Conservation (phyloP, 768 basidiomycete species). For the Pulveroboletus frians region DNA sequence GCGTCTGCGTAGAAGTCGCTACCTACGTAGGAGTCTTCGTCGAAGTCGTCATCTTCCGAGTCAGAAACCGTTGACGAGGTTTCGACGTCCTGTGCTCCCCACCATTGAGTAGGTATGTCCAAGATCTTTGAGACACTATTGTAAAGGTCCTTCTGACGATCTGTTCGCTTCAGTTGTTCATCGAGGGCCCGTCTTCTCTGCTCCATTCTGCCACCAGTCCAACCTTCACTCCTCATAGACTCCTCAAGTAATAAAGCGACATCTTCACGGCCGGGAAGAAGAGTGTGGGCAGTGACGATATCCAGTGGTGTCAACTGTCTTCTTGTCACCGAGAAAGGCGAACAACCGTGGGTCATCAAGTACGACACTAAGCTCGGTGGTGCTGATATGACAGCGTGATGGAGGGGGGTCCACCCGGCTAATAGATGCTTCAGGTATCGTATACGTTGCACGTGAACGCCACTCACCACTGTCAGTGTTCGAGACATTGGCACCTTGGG, state of each 20-base stretch:
- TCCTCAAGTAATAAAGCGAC: constrained; percentile 84
- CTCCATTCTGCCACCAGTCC: constrained; percentile 74
- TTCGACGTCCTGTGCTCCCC: constrained; percentile 48
- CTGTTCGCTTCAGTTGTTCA: constrained; percentile 48
- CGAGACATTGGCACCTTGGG: constrained; percentile 68
- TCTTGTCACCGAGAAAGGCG: constrained; percentile 69
- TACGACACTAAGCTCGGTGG: constrained; percentile 90
- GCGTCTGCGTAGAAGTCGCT: neutral
- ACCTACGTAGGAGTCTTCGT: constrained; percentile 47
- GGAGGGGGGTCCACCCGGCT: constrained; percentile 96
- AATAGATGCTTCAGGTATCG: constrained; percentile 7
- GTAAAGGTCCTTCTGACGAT: constrained; percentile 50
- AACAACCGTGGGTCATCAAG: constrained; percentile 89
- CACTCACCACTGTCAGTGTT: constrained; percentile 57
- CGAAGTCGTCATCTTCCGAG: constrained; percentile 46
- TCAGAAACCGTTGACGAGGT: constrained; percentile 42
- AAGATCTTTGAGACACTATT: constrained; percentile 55
- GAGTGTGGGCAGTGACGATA: constrained; percentile 79
- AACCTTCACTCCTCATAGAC: constrained; percentile 82
- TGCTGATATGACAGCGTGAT: constrained; percentile 83
- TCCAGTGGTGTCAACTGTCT: constrained; percentile 84
- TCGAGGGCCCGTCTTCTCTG: constrained; percentile 57
- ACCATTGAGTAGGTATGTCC: constrained; percentile 58
- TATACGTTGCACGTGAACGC: neutral
- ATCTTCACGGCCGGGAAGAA: constrained; percentile 77